A percentile compares a stretch with the other conserved stretches of the same genome.
These are phyloP conservation scores for Malus domestica DNA, from an alignment of 306 rosid species.

Conservation along the genomic window ASM211411v1 NC_041802.1:1626501-1627000, in stretches of 20 bases:
- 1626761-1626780: constrained; percentile 10
- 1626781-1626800: constrained; percentile 17
- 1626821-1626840: constrained; percentile 9
- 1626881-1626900: not conserved
- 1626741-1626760: not conserved
- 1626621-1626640: not conserved
- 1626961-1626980: not conserved
- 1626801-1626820: constrained; percentile 7
- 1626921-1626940: not conserved
- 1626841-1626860: constrained; percentile 10
- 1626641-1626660: not conserved
- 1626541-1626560: not conserved
- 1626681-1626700: not conserved
- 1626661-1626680: not conserved
- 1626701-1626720: constrained; percentile 1
- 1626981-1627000: not conserved
- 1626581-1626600: constrained; percentile 14
- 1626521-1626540: constrained; percentile 20
- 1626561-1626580: constrained; percentile 9
- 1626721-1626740: not conserved
- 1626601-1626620: not conserved
- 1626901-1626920: not conserved
- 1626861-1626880: not conserved
- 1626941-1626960: not conserved
- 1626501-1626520: not conserved